Base-by-base conservation (phyloP, 768 basidiomycete genomes). In the Boletus vinaceobasis region DNA sequence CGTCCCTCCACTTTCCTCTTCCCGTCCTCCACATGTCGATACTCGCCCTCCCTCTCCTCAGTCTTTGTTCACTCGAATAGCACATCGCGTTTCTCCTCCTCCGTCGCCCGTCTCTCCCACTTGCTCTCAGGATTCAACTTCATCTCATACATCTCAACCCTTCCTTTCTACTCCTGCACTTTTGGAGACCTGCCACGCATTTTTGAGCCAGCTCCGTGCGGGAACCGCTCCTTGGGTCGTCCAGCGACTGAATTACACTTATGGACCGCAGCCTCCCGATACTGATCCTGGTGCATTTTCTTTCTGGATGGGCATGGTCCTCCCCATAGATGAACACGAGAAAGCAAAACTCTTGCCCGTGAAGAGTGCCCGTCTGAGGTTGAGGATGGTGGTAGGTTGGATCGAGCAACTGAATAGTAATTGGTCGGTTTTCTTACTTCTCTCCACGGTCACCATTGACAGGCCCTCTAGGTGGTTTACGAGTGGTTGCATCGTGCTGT, bases 211-310 rank as follows among this genome's bases (percentile, higher is more conserved):
- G 57, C 74, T 88, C 10, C 70, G 80, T 52, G 74, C 74, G 3
- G 90, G 92, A 15, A 86, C 84, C 1, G 90, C 93, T 1, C 96
- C 95, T 11, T 98, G 96, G 95, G 86, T 98, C 35, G 85, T 92
- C 2, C 92, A 97, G 64, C 82, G 91, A 45, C 78, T 97, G 42
- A 84, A 89, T 65, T 82, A 80, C 62, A 84, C 86, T 0, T 89
- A 88, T 65, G 92, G 92, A 3, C 74, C 79, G 5, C 87, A 90
- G 77, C 93, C 93, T 1, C 62, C 70, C 6, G 66, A 75, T 23
- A 64, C 55, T 13, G 87, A 93, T 69, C 81, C 86, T 0, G 79
- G 79, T 27, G 73, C 79, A 23, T 93, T 96, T 69, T 83, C 84
- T 33, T 97, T 89, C 71, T 96, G 91, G 90, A 92, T 96, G 74